These are phyloP conservation scores for Ilex aquifolium DNA, from an alignment of 257 asterid genomes.

Conservation along the genomic window DNA sequence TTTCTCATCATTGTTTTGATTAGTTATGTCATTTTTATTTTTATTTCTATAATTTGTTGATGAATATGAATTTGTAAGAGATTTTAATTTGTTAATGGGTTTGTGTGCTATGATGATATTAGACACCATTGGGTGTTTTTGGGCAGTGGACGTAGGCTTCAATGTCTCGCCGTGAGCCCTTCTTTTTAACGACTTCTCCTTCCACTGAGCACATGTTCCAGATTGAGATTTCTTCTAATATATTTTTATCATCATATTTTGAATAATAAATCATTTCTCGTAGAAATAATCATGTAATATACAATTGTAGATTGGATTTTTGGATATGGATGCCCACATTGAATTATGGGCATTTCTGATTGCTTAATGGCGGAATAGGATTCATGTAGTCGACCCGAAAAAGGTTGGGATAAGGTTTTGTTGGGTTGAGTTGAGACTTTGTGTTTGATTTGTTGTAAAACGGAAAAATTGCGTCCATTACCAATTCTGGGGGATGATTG, in stretches of 20 bases:
- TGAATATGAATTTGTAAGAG: not conserved
- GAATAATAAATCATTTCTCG: not conserved
- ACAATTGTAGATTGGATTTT: too few species aligned
- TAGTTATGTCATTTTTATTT: not conserved
- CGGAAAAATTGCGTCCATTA: not conserved
- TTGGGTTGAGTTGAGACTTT: too few species aligned
- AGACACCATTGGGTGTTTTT: conserved; percentile 26
- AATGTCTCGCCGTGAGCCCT: conserved; percentile 41
- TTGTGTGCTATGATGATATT: conserved; percentile 36
- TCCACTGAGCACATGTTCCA: conserved; percentile 41
- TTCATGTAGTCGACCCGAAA: too few species aligned
- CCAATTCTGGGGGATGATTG: conserved; percentile 3
- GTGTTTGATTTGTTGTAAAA: too few species aligned
- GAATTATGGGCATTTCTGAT: too few species aligned
- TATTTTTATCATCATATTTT: not conserved
- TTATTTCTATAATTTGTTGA: not conserved
- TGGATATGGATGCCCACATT: too few species aligned
- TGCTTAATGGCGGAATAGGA: too few species aligned
- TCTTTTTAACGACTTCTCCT: conserved; percentile 46
- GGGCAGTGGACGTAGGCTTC: conserved; percentile 36
- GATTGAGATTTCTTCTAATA: too few species aligned
- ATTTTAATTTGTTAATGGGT: not conserved
- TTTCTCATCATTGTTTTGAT: too few species aligned
- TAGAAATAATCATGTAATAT: too few species aligned
- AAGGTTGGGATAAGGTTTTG: too few species aligned